Evolutionary conservation across 495 filamentous ascomycete species (phyloP).

Genomic region (Penicilliopsis zonata): DNA sequence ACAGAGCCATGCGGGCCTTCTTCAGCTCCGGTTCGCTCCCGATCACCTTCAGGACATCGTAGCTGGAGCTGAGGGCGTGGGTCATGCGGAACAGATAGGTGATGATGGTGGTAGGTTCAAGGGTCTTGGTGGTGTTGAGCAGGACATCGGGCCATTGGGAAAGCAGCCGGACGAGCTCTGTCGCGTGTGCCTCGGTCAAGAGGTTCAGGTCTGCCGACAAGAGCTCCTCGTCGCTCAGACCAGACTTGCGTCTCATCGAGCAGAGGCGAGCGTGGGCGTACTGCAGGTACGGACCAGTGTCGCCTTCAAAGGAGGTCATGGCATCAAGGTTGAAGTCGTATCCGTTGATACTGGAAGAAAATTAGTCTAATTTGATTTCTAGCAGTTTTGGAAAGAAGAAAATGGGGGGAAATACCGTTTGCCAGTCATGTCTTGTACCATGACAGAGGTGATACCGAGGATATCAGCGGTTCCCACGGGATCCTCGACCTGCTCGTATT

Average conservation of each 20-base stretch:
- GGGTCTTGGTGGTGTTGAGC: constrained; percentile 46
- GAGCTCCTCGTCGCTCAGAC: constrained; percentile 29
- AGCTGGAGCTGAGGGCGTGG: constrained; percentile 69
- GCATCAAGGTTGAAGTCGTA: constrained; percentile 57
- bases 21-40: constrained; percentile 59
- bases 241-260: constrained; percentile 46
- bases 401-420: constrained; percentile 37
- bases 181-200: constrained; percentile 42
- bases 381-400: neutral
- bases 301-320: constrained; percentile 60
- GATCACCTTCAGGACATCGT: constrained; percentile 69
- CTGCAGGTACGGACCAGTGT: constrained; percentile 60
- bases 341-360: constrained; percentile 41
- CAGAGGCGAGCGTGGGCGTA: constrained; percentile 58
- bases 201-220: constrained; percentile 41
- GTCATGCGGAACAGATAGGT: constrained; percentile 86
- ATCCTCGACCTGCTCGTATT: constrained; percentile 53
- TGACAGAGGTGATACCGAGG: constrained; percentile 55
- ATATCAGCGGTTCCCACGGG: constrained; percentile 41
- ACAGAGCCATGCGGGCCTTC: constrained; percentile 71
- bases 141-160: constrained; percentile 54
- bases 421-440: constrained; percentile 61
- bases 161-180: constrained; percentile 46
- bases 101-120: constrained; percentile 57
- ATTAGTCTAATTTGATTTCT: constrained; percentile 5